Percentiles rank a stretch among this genome's conserved stretches.
Conservation (phyloP, 2,329 filamentous ascomycete species). For the Fusarium stilboides region DNA sequence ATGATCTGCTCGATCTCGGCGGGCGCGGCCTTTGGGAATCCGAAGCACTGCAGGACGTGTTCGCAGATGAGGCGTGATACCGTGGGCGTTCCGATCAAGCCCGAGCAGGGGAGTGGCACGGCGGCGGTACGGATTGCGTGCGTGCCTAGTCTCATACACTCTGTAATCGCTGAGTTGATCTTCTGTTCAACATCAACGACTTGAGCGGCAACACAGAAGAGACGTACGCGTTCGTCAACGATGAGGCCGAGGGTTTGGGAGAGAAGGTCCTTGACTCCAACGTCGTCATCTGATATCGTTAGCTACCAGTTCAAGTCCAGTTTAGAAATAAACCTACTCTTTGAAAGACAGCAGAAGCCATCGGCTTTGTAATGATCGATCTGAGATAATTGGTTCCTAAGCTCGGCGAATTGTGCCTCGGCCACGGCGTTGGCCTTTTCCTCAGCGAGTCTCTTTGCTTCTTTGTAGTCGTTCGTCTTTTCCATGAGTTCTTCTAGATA, state of each 20-base stretch:
- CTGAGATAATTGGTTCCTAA: conserved; percentile 44
- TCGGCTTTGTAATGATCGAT: conserved; percentile 50
- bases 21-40: conserved; percentile 45
- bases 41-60: conserved; percentile 49
- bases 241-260: conserved; percentile 49
- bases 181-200: conserved; percentile 52
- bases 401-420: conserved; percentile 42
- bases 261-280: conserved; percentile 45
- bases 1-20: conserved; percentile 46
- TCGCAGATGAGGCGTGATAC: conserved; percentile 50
- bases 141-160: conserved; percentile 50
- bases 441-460: conserved; percentile 45
- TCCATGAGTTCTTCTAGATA: conserved; percentile 47
- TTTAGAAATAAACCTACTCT: neutral
- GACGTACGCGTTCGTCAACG: conserved; percentile 51
- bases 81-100: conserved; percentile 47
- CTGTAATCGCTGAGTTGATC: conserved; percentile 51
- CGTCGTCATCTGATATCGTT: conserved; percentile 37
- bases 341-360: conserved; percentile 47
- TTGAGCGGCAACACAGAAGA: conserved; percentile 51
- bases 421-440: conserved; percentile 42
- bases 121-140: conserved; percentile 49
- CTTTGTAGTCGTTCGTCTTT: conserved; percentile 45
- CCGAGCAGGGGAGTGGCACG: conserved; percentile 44
- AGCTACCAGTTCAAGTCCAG: rapidly evolving